Base-by-base conservation (phyloP, 2,329 filamentous ascomycete genomes). In the Diplodia sapinea region DNA sequence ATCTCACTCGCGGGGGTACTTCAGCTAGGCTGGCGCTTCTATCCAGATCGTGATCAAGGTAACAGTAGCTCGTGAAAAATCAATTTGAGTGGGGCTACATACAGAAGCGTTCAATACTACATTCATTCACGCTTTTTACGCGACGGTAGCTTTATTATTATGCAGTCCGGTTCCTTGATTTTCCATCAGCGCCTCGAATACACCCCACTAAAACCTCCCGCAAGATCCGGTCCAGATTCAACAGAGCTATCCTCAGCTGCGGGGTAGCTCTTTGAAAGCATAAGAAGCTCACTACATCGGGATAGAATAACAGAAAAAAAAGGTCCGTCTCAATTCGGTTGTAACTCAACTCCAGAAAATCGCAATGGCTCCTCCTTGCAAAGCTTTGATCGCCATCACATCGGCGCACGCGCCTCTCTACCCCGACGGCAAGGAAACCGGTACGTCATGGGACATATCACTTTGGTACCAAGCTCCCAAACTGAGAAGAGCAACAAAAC, bases 341-440 rank as follows among this genome's bases (percentile, higher is more conserved):
- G 17, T n/a, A 43, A n/a, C 3, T 9, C 7, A 47, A 20, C 43
- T 47, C 43, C 7, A 47, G 17, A 20, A 15, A 26, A 38, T 3
- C 17, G 20, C 31, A 56, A 65, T 62, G 57, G 29, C 72, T 29
- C 79, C 76, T 51, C 73, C 80, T 40, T 79, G 77, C 59, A 75
- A 75, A 67, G 82, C 81, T 55, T 71, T 83, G 62, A 82, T 83
- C 62, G 74, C 76, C 63, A 72, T 82, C 52, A 82, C 82, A 29
- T 82, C 81, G 3, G 81, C 81, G 23, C 73, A 73, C 13, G 81
- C 78, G 51, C 56, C 68, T 31, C 76, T 81, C n/a, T 80, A 76
- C 68, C 69, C 43, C 12, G 67, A 79, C 3, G 79, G 79, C 68
- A 78, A 80, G 61, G 77, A 79, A 69, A 81, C 79, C 2, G 82